These are phyloP conservation scores for Fusarium papillatum DNA, from an alignment of 2,329 filamentous ascomycete genomes.

Conservation along the genomic window DNA sequence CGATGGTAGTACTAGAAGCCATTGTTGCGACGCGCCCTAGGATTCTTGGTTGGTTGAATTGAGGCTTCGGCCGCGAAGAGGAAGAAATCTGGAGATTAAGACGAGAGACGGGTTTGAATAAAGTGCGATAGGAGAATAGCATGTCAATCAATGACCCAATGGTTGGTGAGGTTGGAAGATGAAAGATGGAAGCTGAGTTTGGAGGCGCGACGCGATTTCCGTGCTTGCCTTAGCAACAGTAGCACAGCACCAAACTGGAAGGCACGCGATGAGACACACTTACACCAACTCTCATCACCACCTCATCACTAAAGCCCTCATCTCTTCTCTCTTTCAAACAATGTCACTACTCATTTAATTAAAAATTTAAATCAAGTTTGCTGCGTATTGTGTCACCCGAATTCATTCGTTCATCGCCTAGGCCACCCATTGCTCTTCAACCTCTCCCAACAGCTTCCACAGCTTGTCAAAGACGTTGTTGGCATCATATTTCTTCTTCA, in stretches of 20 bases:
- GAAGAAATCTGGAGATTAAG: neutral
- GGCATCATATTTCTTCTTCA: conserved; percentile 39
- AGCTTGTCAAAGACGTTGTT: conserved; percentile 39
- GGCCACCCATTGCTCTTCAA: conserved; percentile 35
- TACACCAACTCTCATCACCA: neutral
- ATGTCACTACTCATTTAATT: neutral
- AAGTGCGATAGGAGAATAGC: neutral
- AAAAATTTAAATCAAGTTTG: neutral
- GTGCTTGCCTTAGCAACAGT: conserved; percentile 13
- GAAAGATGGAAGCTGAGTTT: conserved; percentile 17
- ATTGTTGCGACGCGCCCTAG: conserved; percentile 16
- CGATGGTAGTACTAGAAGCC: conserved; percentile 21
- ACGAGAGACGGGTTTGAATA: neutral
- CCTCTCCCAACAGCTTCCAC: conserved; percentile 36
- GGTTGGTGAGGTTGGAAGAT: neutral
- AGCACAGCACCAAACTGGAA: neutral
- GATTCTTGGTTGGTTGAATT: neutral
- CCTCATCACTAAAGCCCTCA: neutral
- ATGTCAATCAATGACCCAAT: neutral
- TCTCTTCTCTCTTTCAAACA: neutral
- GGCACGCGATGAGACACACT: neutral
- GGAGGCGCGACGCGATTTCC: conserved; percentile 27
- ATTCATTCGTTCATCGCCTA: neutral
- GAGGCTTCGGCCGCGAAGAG: neutral
- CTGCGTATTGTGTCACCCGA: neutral